phyloP scores from a whole-genome alignment of 2,329 filamentous ascomycete genomes.

The Colletotrichum caudatum region DNA sequence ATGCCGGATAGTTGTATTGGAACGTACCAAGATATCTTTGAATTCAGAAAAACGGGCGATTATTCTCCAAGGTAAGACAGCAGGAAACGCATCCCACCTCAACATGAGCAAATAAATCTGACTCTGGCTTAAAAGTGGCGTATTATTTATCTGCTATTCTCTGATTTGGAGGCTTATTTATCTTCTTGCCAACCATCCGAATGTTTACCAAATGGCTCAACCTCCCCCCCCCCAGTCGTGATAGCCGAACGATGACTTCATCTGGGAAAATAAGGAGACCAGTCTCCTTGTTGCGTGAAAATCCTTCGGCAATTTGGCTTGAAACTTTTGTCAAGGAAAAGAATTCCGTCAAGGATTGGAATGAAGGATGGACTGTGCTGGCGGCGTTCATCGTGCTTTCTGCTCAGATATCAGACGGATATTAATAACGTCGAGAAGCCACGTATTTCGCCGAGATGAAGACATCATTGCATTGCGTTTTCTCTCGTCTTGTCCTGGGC shows the following conservation, averaged over 20 bases:
- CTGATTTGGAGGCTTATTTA: not conserved
- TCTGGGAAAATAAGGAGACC: not conserved
- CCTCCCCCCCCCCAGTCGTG: not conserved
- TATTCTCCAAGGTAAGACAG: too few species aligned
- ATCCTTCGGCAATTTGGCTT: not conserved
- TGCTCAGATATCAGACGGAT: not conserved
- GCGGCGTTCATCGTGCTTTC: not conserved
- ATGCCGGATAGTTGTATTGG: not conserved
- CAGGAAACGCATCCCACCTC: not conserved
- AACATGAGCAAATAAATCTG: not conserved
- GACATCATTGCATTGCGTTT: too few species aligned
- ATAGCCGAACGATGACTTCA: too few species aligned
- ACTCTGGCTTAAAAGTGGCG: not conserved
- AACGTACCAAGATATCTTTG: too few species aligned
- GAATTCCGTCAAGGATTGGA: not conserved
- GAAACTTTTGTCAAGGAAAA: not conserved
- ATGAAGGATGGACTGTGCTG: not conserved
- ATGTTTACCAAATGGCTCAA: too few species aligned
- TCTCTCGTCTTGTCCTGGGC: not conserved
- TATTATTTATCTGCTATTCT: not conserved
- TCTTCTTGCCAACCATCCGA: too few species aligned
- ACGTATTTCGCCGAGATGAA: not conserved
- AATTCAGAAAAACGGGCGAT: not conserved
- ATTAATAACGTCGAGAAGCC: not conserved
- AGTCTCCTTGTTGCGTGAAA: not conserved